Conservation (phyloP, 2,329 filamentous ascomycete species). For the Hypoxylon sp. region DNA sequence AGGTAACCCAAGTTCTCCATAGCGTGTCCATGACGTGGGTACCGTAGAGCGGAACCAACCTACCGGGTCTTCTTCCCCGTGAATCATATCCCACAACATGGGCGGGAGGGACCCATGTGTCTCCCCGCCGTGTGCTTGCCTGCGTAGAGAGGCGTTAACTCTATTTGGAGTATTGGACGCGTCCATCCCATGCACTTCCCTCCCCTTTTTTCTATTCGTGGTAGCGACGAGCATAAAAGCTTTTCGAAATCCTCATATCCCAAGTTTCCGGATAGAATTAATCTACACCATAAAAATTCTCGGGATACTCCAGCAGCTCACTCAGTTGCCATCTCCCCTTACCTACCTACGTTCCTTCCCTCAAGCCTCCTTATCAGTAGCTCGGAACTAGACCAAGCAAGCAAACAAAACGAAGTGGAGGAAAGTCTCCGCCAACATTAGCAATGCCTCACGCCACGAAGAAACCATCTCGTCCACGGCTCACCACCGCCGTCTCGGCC, state of each 20-base stretch:
- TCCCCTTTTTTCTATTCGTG: background rate
- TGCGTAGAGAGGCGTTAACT: conserved; percentile 9
- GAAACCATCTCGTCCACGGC: conserved; percentile 28
- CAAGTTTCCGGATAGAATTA: background rate
- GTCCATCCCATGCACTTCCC: background rate
- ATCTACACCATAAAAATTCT: background rate
- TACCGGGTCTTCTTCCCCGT: conserved; percentile 33
- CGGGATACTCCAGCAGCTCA: background rate
- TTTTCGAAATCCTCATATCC: background rate
- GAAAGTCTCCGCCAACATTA: background rate
- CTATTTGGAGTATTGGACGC: background rate
- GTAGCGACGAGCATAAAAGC: background rate
- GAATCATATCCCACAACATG: conserved; percentile 14
- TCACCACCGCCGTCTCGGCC: conserved; percentile 6
- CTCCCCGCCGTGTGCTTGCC: conserved; percentile 12
- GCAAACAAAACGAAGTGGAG: background rate
- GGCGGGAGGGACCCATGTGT: conserved; percentile 12
- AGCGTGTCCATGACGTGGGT: conserved; percentile 11
- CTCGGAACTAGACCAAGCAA: background rate
- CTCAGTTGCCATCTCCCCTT: background rate
- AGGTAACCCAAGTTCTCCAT: background rate
- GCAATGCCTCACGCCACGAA: conserved; percentile 40
- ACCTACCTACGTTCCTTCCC: background rate
- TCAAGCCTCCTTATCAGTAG: background rate
- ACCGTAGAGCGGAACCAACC: conserved; percentile 37